These are phyloP conservation scores for Rubus parviflorus DNA, from an alignment of 306 rosid genomes.

Conservation along the genomic window DNA sequence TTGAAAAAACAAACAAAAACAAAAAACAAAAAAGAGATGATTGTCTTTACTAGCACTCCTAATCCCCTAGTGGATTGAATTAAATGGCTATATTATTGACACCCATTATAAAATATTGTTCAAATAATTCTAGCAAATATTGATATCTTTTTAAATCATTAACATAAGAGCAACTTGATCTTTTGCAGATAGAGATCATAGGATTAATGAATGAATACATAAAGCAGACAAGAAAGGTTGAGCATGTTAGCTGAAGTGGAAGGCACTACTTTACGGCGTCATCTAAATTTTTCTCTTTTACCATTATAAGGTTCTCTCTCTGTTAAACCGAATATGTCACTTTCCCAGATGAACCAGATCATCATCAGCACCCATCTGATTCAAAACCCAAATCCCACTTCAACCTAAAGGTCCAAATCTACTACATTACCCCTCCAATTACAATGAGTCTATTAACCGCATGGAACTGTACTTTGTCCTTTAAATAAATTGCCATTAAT, in stretches of 20 bases:
- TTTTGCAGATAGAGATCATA: neutral
- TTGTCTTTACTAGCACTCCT: conserved; percentile 1
- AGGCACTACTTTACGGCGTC: conserved; percentile 57
- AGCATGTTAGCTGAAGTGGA: conserved; percentile 69
- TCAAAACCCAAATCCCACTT: conserved; percentile 7
- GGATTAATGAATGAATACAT: neutral
- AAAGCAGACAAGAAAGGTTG: neutral
- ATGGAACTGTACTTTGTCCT: neutral
- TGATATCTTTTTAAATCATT: neutral
- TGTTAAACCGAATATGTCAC: conserved; percentile 43
- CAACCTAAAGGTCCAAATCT: neutral
- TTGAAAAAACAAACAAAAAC: too few species aligned
- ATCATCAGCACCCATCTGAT: neutral
- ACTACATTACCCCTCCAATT: conserved; percentile 1
- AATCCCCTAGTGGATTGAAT: conserved; percentile 1
- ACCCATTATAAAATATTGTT: neutral
- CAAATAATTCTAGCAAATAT: neutral
- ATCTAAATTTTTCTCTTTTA: conserved; percentile 30
- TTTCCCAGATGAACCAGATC: conserved; percentile 10
- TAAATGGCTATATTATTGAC: neutral
- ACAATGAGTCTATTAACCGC: neutral
- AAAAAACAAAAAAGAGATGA: too few species aligned
- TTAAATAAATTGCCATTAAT: neutral
- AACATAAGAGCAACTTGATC: neutral
- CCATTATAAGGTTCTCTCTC: conserved; percentile 20